These are phyloP conservation scores for Sarocladium oryzae DNA, from an alignment of 2,329 filamentous ascomycete genomes.

Conservation along the genomic window DNA sequence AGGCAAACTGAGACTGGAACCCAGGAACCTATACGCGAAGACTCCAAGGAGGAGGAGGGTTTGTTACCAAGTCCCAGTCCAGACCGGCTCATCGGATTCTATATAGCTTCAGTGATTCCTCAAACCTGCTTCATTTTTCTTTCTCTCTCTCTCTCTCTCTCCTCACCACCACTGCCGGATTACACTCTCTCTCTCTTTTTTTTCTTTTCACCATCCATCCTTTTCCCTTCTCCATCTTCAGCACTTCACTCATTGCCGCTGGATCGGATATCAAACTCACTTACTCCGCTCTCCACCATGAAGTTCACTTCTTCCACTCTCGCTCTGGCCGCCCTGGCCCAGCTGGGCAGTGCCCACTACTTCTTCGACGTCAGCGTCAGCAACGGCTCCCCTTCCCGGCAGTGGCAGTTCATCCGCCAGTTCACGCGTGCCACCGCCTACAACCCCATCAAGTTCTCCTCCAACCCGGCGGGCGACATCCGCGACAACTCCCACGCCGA, in stretches of 20 bases:
- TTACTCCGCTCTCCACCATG: constrained; percentile 13
- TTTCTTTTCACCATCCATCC: not conserved
- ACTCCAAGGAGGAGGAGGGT: no score
- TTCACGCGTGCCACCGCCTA: constrained; percentile 19
- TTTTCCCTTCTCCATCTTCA: not conserved
- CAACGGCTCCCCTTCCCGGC: constrained; percentile 15
- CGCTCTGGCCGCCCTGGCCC: constrained; percentile 15
- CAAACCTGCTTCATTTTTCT: constrained; percentile 6
- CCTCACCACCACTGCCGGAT: not conserved
- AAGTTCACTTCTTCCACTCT: constrained; percentile 15
- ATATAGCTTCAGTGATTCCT: not conserved
- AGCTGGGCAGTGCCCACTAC: constrained; percentile 22
- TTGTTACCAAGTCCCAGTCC: no score
- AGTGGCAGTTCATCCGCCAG: constrained; percentile 19
- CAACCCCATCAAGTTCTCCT: constrained; percentile 23
- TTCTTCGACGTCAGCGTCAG: constrained; percentile 21
- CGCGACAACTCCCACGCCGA: constrained; percentile 17
- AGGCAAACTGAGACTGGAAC: not conserved
- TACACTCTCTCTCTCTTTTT: constrained; percentile 1
- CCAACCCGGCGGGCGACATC: constrained; percentile 18
- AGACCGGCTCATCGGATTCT: not conserved
- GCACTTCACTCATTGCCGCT: constrained; percentile 7
- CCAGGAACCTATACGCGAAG: not conserved
- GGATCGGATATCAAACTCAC: constrained; percentile 6
- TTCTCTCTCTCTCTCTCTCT: not conserved